These are phyloP conservation scores for Candida pseudoviswanathii DNA, from an alignment of 1,139 yeast genomes.

Conservation along the genomic window DNA sequence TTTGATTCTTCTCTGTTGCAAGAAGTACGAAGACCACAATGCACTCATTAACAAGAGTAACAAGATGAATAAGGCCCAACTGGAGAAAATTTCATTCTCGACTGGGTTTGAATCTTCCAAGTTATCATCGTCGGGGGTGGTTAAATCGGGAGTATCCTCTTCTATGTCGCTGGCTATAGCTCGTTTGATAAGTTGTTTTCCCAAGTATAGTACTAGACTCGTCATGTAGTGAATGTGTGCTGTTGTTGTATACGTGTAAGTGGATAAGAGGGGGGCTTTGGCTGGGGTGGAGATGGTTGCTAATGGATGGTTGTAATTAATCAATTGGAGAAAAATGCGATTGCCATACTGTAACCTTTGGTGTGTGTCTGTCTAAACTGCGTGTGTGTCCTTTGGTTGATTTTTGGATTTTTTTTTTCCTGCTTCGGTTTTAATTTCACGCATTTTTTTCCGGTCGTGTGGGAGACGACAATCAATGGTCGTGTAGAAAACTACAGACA, in stretches of 20 bases:
- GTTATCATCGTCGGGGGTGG: conserved; percentile 54
- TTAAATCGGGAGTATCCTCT: conserved; percentile 48
- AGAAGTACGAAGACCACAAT: conserved; percentile 90
- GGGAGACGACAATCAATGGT: no score
- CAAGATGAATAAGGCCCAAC: conserved; percentile 94
- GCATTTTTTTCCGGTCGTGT: no score
- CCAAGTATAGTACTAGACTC: conserved; percentile 29
- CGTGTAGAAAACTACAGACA: no score
- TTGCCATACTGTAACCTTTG: no score
- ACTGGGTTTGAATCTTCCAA: conserved; percentile 77
- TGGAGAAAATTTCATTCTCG: conserved; percentile 93
- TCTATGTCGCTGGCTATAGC: conserved; percentile 31
- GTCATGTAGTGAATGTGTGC: conserved; percentile 20
- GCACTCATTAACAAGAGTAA: conserved; percentile 82
- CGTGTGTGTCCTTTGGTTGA: no score
- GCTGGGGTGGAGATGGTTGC: no score
- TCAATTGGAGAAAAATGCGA: no score
- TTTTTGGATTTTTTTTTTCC: no score
- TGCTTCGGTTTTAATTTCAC: no score
- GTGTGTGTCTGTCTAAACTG: no score
- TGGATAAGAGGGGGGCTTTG: background rate
- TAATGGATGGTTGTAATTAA: no score
- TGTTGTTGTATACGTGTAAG: background rate
- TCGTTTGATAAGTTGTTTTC: conserved; percentile 31
- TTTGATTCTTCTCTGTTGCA: conserved; percentile 88